phyloP scores from a whole-genome alignment of 2,329 filamentous ascomycete genomes.

The Colletotrichum aenigma region DNA sequence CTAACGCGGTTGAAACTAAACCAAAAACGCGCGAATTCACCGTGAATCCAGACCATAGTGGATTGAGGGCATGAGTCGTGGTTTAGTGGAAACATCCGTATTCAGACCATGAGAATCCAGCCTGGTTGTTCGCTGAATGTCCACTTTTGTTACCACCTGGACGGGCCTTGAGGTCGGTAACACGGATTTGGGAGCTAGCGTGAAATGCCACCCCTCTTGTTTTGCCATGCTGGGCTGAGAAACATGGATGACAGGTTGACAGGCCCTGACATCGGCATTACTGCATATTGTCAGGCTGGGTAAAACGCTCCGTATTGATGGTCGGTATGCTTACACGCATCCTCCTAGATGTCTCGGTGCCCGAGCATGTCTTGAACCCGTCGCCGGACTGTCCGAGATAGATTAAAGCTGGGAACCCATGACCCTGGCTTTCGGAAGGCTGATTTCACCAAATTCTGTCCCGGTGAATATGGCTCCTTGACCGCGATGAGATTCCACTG shows the following conservation, averaged over 20 bases:
- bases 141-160: neutral
- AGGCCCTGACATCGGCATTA: neutral
- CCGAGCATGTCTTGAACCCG: neutral
- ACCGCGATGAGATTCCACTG: neutral
- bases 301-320: neutral
- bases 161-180: neutral
- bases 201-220: neutral
- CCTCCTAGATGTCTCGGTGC: neutral
- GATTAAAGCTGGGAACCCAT: neutral
- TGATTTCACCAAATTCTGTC: neutral
- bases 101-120: neutral
- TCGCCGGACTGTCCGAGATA: neutral
- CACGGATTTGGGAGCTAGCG: neutral
- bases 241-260: neutral
- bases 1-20: neutral
- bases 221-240: neutral
- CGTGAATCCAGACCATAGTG: neutral
- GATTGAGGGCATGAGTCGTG: neutral
- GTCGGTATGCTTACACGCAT: neutral
- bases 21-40: neutral
- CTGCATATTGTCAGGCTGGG: neutral
- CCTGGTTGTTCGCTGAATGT: neutral
- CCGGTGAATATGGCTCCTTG: rapidly evolving
- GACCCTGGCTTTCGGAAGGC: neutral
- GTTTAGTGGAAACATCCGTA: neutral